A percentile compares a stretch with the other conserved stretches of the same genome.
phyloP scores from a whole-genome alignment of 768 basidiomycete species.

The Podaxis sp. region DNA sequence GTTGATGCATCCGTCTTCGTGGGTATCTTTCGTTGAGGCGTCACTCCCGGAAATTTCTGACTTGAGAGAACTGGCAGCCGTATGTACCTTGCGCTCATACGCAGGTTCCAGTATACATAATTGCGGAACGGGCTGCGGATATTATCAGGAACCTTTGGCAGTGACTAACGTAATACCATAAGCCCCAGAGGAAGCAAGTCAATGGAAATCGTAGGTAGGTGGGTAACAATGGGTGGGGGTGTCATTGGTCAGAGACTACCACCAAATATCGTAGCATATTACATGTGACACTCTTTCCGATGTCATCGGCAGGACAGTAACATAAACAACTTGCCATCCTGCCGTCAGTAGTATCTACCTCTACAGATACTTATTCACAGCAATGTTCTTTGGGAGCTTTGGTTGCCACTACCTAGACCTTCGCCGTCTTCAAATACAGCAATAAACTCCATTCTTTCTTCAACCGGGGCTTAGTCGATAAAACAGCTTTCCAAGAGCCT shows the following conservation, averaged over 20 bases:
- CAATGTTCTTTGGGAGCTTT: slow-evolving; percentile 53
- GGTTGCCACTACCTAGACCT: slow-evolving; percentile 62
- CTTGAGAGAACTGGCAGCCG: slow-evolving; percentile 2
- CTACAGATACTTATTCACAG: slow-evolving; percentile 30
- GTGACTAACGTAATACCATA: no score
- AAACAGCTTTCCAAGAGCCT: slow-evolving; percentile 22
- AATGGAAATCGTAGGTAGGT: no score
- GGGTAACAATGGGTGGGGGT: no score
- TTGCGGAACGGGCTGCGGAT: slow-evolving; percentile 15
- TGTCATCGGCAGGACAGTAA: no score
- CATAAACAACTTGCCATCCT: slow-evolving; percentile 8
- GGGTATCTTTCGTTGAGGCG: slow-evolving; percentile 6
- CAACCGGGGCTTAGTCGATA: slow-evolving; percentile 23
- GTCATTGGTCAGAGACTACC: no score
- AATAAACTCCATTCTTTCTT: slow-evolving; percentile 47
- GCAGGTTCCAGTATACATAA: slow-evolving; percentile 11
- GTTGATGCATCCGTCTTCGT: slow-evolving; percentile 35
- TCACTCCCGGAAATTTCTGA: neutral
- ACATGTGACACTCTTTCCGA: no score
- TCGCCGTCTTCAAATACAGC: slow-evolving; percentile 53
- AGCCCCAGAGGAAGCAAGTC: no score
- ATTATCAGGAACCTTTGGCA: slow-evolving; percentile 11
- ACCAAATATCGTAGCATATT: no score
- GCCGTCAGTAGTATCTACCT: slow-evolving; percentile 23
- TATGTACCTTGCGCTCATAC: slow-evolving; percentile 14